These are phyloP conservation scores for Monilinia polystroma DNA, from an alignment of 2,329 filamentous ascomycete species.

Conservation along the genomic window DNA sequence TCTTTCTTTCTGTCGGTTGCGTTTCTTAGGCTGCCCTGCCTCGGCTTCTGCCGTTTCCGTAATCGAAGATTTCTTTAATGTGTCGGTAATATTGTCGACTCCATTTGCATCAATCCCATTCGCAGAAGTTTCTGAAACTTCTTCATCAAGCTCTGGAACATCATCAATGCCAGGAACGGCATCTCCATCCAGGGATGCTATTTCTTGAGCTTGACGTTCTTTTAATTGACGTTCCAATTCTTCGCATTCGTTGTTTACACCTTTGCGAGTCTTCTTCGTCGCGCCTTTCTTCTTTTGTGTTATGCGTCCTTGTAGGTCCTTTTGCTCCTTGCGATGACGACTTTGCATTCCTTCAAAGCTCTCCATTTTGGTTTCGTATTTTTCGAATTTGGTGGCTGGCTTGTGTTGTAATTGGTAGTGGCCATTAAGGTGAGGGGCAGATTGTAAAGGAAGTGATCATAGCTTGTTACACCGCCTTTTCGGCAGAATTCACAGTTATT, in stretches of 20 bases:
- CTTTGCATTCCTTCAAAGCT: slow-evolving; percentile 73
- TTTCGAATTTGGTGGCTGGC: background rate
- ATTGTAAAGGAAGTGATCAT: background rate
- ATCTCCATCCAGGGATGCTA: slow-evolving; percentile 46
- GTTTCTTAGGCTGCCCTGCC: slow-evolving; percentile 55
- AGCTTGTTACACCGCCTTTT: background rate
- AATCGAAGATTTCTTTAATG: slow-evolving; percentile 31
- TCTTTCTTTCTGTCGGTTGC: slow-evolving; percentile 87
- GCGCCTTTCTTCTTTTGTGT: slow-evolving; percentile 97
- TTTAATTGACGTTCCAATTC: slow-evolving; percentile 64
- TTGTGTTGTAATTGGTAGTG: background rate
- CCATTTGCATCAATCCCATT: slow-evolving; percentile 21
- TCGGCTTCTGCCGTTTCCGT: slow-evolving; percentile 30
- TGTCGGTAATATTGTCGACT: slow-evolving; percentile 29
- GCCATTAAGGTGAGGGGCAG: slow-evolving; percentile 6
- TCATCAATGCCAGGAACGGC: slow-evolving; percentile 26
- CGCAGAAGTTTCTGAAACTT: slow-evolving; percentile 20
- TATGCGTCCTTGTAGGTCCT: slow-evolving; percentile 78
- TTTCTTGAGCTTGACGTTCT: slow-evolving; percentile 64
- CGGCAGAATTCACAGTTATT: background rate
- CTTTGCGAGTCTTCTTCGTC: slow-evolving; percentile 79
- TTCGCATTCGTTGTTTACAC: slow-evolving; percentile 74
- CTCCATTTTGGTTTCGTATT: slow-evolving; percentile 41
- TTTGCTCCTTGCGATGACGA: slow-evolving; percentile 83
- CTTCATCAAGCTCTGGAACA: slow-evolving; percentile 28